These are phyloP conservation scores for Phytopythium kandeliae DNA, from an alignment of 352 stramenopile species.

Conservation along the genomic window DNA sequence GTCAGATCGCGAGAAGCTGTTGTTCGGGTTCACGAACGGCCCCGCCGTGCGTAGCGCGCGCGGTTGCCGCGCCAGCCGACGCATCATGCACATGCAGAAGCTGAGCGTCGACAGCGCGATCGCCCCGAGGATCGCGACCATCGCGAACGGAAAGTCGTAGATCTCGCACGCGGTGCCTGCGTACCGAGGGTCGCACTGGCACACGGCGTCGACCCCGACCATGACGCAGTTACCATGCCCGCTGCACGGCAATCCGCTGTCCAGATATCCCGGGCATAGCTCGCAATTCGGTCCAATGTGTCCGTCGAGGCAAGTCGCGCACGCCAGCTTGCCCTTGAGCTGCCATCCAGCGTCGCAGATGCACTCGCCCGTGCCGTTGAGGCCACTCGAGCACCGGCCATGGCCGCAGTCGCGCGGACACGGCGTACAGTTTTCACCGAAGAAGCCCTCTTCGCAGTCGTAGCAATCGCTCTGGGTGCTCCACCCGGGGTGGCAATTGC, in stretches of 20 bases:
- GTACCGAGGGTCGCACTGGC: slow-evolving; percentile 71
- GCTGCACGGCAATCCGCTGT: slow-evolving; percentile 66
- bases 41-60: slow-evolving; percentile 26
- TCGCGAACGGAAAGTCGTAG: slow-evolving; percentile 83
- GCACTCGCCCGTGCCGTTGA: slow-evolving; percentile 75
- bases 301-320: slow-evolving; percentile 64
- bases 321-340: slow-evolving; percentile 53
- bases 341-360: slow-evolving; percentile 72
- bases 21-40: slow-evolving; percentile 44
- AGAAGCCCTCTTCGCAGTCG: slow-evolving; percentile 81
- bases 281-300: slow-evolving; percentile 71
- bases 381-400: slow-evolving; percentile 66
- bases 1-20: slow-evolving; percentile 74
- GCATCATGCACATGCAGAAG: slow-evolving; percentile 87
- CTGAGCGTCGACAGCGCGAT: slow-evolving; percentile 78
- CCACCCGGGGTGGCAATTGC: slow-evolving; percentile 79
- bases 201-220: slow-evolving; percentile 42
- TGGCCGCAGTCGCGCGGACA: slow-evolving; percentile 75
- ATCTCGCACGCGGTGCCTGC: slow-evolving; percentile 67
- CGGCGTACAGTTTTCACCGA: slow-evolving; percentile 54
- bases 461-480: slow-evolving; percentile 71
- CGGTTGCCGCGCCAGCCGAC: slow-evolving; percentile 61
- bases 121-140: slow-evolving; percentile 71
- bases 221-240: slow-evolving; percentile 68
- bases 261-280: slow-evolving; percentile 65